These are phyloP conservation scores for Globisporangium cederbergense DNA, from an alignment of 352 stramenopile genomes.

Conservation along the genomic window DNA sequence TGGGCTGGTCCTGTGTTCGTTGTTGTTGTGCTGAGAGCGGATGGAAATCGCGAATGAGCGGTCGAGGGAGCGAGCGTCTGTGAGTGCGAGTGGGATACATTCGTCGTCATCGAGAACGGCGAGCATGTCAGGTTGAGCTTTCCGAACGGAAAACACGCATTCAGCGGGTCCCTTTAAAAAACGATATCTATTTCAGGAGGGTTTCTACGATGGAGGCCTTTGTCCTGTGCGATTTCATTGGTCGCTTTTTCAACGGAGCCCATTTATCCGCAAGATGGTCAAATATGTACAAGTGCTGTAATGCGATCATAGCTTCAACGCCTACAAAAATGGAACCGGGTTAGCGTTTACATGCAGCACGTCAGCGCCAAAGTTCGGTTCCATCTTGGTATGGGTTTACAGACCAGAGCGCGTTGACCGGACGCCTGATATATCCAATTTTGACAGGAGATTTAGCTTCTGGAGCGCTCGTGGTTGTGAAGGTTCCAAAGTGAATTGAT, in stretches of 20 bases:
- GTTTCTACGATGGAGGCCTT: neutral
- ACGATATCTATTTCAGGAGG: neutral
- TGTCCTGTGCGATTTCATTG: neutral
- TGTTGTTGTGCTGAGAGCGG: neutral
- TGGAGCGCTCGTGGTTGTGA: too few species aligned
- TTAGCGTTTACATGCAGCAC: too few species aligned
- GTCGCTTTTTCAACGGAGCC: neutral
- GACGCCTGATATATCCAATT: too few species aligned
- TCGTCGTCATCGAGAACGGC: conserved; percentile 1
- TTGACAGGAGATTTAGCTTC: too few species aligned
- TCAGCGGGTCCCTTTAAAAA: neutral
- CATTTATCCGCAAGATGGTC: too few species aligned
- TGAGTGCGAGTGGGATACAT: conserved; percentile 1
- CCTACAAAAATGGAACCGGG: too few species aligned
- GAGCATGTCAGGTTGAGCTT: neutral
- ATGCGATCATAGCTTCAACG: too few species aligned
- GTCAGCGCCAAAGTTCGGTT: too few species aligned
- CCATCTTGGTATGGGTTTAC: too few species aligned
- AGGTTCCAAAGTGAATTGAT: too few species aligned
- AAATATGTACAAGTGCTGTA: too few species aligned
- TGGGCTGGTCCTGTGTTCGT: neutral
- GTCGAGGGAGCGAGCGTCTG: neutral
- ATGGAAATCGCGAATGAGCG: conserved; percentile 5
- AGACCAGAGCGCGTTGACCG: too few species aligned
- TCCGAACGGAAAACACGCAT: neutral